Conservation (phyloP, 139 green algal genomes). For the Chlorella sorokiniana region DNA sequence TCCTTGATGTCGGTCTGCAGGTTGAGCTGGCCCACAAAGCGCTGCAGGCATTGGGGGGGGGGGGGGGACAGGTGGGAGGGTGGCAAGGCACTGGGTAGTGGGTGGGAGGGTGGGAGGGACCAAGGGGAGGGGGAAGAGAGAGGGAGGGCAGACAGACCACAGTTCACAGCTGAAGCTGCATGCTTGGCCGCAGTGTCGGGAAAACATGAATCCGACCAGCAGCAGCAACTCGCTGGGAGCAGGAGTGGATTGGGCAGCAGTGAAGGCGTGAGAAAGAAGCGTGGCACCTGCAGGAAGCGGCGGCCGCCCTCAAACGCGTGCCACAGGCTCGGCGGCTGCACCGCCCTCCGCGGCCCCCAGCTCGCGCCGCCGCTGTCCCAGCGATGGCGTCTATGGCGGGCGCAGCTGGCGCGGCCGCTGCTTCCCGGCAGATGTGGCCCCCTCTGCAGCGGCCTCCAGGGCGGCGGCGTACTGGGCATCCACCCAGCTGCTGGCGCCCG, state of each 20-base stretch:
- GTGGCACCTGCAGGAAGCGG: constrained; percentile 28
- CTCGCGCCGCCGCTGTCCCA: background rate
- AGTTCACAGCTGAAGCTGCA: too few relatives aligned
- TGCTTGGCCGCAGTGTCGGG: too few relatives aligned
- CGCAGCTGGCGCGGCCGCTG: background rate
- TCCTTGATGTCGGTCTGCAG: constrained; percentile 93
- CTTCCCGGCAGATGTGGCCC: background rate
- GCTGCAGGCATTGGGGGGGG: constrained; percentile 12
- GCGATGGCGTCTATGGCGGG: background rate
- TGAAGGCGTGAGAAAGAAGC: too few relatives aligned
- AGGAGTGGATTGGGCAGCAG: too few relatives aligned
- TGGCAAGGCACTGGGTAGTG: too few relatives aligned
- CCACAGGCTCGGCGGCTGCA: constrained; percentile 21
- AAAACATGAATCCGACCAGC: too few relatives aligned
- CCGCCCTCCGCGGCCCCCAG: background rate
- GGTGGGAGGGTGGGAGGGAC: too few relatives aligned
- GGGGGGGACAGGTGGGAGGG: background rate
- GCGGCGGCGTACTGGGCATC: constrained; percentile 15
- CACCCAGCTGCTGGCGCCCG: constrained; percentile 1
- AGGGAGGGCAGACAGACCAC: too few relatives aligned
- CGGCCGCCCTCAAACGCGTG: constrained; percentile 21
- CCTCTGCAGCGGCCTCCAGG: constrained; percentile 12
- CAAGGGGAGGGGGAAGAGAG: too few relatives aligned
- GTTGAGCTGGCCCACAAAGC: constrained; percentile 57
- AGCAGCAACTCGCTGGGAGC: too few relatives aligned